These are phyloP conservation scores for Botryosphaeria dothidea DNA, from an alignment of 2,329 filamentous ascomycete genomes.

Conservation along the genomic window DNA sequence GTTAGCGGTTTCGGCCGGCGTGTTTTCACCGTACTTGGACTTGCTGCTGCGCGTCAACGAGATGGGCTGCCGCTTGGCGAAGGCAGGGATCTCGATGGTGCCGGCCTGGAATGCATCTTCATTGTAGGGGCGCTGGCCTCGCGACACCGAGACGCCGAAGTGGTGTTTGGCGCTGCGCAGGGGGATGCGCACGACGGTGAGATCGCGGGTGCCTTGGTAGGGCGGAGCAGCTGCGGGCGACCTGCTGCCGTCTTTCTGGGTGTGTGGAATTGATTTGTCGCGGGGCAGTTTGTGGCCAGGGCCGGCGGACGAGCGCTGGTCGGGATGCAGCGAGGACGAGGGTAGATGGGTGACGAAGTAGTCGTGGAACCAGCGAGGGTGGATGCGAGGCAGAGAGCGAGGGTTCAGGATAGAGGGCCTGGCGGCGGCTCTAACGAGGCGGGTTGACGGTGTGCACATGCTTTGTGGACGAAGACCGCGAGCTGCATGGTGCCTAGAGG, in stretches of 20 bases:
- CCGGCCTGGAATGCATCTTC: constrained; percentile 95
- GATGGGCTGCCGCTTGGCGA: constrained; percentile 79
- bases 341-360: constrained; percentile 98
- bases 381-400: not conserved
- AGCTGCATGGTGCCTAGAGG: constrained; percentile 19
- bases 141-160: constrained; percentile 76
- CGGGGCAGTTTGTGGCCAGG: constrained; percentile 79
- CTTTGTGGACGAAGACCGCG: constrained; percentile 23
- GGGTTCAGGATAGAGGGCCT: constrained; percentile 20
- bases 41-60: constrained; percentile 49
- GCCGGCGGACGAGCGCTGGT: constrained; percentile 65
- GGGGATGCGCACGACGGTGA: constrained; percentile 93
- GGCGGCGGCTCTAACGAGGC: constrained; percentile 29
- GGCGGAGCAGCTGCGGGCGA: constrained; percentile 36
- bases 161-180: constrained; percentile 93
- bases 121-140: constrained; percentile 84
- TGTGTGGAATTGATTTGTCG: constrained; percentile 78
- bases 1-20: constrained; percentile 71
- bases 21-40: constrained; percentile 39
- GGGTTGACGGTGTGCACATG: constrained; percentile 40
- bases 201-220: constrained; percentile 57
- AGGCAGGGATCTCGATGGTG: constrained; percentile 89
- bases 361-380: constrained; percentile 69
- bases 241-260: constrained; percentile 41
- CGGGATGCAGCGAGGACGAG: constrained; percentile 88